Evolutionary conservation across 441 rosid species (phyloP).

Genomic region (Euphorbia neoarborescens): DNA sequence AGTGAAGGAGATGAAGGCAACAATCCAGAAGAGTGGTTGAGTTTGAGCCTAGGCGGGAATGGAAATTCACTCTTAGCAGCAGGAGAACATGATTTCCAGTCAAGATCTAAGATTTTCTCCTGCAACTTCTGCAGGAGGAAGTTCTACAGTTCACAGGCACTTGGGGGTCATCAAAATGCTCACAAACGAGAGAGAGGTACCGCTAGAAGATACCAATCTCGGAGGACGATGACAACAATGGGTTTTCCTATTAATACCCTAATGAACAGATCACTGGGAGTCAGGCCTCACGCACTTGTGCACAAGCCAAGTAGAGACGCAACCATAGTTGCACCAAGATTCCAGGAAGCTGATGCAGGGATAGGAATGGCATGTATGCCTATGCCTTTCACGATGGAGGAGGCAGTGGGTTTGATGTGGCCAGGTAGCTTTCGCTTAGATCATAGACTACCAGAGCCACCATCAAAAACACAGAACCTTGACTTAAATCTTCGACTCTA

Average conservation of each 20-base stretch:
- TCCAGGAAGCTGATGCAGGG: conserved; percentile 30
- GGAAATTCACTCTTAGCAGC: conserved; percentile 31
- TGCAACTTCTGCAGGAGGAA: conserved; percentile 71
- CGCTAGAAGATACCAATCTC: conserved; percentile 54
- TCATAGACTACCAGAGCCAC: conserved; percentile 31
- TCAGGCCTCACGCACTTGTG: conserved; percentile 51
- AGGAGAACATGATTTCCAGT: conserved; percentile 29
- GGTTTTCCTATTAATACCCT: conserved; percentile 30
- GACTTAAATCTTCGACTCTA: conserved; percentile 68
- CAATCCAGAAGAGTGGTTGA: conserved; percentile 50
- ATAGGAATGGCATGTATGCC: conserved; percentile 35
- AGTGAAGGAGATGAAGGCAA: conserved; percentile 24
- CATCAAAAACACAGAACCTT: conserved; percentile 36
- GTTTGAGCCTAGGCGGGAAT: conserved; percentile 45
- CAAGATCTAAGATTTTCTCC: conserved; percentile 48
- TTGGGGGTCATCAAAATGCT: conserved; percentile 81
- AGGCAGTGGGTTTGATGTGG: conserved; percentile 47
- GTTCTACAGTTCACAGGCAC: conserved; percentile 68
- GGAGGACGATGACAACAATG: conserved; percentile 50
- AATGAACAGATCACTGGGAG: conserved; percentile 45
- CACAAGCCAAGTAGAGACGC: conserved; percentile 48
- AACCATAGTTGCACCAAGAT: conserved; percentile 32
- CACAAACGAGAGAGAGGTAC: conserved; percentile 75
- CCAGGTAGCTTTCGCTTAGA: conserved; percentile 66
- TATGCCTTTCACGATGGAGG: conserved; percentile 35